Evolutionary conservation across 306 rosid genomes (phyloP).

Genomic region (Adenanthera pavonina): DNA sequence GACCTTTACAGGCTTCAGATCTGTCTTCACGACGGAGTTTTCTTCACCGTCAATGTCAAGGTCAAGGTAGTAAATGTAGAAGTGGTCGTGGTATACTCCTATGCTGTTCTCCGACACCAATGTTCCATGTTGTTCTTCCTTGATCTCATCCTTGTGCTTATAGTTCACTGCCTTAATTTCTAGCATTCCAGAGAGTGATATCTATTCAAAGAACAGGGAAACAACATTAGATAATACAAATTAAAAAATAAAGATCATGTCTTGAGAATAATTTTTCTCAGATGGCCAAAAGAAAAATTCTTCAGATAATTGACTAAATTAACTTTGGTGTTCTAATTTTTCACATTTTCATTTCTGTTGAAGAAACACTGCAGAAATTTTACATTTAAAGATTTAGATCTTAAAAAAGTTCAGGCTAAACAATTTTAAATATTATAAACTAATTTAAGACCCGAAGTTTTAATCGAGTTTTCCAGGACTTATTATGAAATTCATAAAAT

Average conservation of each 20-base stretch:
- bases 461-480: not conserved
- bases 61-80: conserved; percentile 57
- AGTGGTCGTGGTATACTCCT: conserved; percentile 72
- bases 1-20: conserved; percentile 45
- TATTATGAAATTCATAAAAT: not conserved
- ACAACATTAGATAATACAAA: not conserved
- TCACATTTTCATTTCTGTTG: too few relatives aligned
- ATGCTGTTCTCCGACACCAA: conserved; percentile 56
- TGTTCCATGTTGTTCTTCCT: conserved; percentile 53
- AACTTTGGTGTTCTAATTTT: too few relatives aligned
- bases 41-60: conserved; percentile 59
- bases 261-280: too few relatives aligned
- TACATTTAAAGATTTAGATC: not conserved
- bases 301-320: too few relatives aligned
- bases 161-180: conserved; percentile 46
- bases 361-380: too few relatives aligned
- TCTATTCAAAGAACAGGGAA: not conserved
- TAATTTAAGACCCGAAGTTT: not conserved
- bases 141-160: conserved; percentile 46
- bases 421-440: not conserved
- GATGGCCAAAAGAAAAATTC: too few relatives aligned
- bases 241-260: too few relatives aligned
- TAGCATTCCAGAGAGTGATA: conserved; percentile 54
- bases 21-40: conserved; percentile 60
- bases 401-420: not conserved